Conservation (phyloP, 2,329 filamentous ascomycete species). For the Hypoxylon sp. region DNA sequence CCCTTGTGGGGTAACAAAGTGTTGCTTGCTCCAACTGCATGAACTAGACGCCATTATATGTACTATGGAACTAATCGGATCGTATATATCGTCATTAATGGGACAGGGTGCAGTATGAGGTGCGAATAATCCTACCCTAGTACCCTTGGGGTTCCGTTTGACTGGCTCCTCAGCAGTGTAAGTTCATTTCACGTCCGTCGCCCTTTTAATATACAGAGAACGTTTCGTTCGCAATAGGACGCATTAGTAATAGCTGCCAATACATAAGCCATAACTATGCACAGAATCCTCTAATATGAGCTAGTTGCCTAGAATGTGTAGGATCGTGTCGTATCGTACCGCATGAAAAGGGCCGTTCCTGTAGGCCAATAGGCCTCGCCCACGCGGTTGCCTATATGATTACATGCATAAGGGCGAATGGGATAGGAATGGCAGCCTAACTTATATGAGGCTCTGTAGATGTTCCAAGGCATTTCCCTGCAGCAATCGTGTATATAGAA, state of each 20-base stretch:
- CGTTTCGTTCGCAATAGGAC: background rate
- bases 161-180: too few species aligned
- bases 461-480: background rate
- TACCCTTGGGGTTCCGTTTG: too few species aligned
- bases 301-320: constrained; percentile 18
- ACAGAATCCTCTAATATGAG: constrained; percentile 13
- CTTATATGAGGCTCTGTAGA: constrained; percentile 24
- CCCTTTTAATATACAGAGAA: background rate
- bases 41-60: too few species aligned
- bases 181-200: too few species aligned
- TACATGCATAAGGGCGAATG: constrained; percentile 22
- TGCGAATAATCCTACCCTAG: too few species aligned
- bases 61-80: too few species aligned
- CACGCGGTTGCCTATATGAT: constrained; percentile 33
- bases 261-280: background rate
- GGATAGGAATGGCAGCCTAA: background rate
- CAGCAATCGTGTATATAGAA: constrained; percentile 1
- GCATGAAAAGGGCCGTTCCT: constrained; percentile 16
- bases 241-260: background rate
- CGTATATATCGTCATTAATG: too few species aligned
- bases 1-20: too few species aligned
- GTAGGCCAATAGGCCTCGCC: constrained; percentile 31
- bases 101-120: too few species aligned
- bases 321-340: constrained; percentile 20
- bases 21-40: too few species aligned